These are phyloP conservation scores for Ceratobasidium sp. DNA, from an alignment of 1,284 basidiomycete genomes.

Conservation along the genomic window DNA sequence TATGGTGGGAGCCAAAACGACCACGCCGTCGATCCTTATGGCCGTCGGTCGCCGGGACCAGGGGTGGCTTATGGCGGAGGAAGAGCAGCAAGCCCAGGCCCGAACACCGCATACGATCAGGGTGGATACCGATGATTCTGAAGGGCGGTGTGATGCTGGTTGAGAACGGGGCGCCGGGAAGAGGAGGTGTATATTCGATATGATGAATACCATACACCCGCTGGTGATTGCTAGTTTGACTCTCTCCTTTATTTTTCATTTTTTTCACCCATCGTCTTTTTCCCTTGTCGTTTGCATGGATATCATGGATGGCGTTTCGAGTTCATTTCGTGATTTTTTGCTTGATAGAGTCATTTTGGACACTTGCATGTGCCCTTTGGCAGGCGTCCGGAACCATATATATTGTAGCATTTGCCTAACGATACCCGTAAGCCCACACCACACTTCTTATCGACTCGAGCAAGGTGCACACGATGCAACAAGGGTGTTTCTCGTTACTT, in stretches of 20 bases:
- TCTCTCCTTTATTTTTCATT: not conserved
- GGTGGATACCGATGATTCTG: constrained; percentile 13
- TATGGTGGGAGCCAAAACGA: constrained; percentile 43
- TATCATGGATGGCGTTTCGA: constrained; percentile 17
- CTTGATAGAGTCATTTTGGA: constrained; percentile 21
- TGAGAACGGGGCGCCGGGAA: not conserved
- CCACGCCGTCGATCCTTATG: constrained; percentile 36
- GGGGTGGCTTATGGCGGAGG: constrained; percentile 48
- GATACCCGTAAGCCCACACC: no score
- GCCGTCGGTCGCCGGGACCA: constrained; percentile 59
- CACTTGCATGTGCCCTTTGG: constrained; percentile 14
- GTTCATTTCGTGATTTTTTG: not conserved
- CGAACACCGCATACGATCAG: constrained; percentile 42
- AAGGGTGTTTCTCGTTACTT: no score
- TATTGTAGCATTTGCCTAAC: constrained; percentile 11
- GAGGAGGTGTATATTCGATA: constrained; percentile 22
- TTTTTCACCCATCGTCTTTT: not conserved
- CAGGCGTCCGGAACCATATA: constrained; percentile 27
- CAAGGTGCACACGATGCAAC: no score
- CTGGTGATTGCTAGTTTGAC: constrained; percentile 15
- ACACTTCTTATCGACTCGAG: no score
- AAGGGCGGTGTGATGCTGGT: not conserved
- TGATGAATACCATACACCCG: constrained; percentile 34
- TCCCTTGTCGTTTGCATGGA: constrained; percentile 4
- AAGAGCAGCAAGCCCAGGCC: constrained; percentile 43